Evolutionary conservation across 345 rosid species (phyloP).

Genomic region (Eucalyptus victrix): DNA sequence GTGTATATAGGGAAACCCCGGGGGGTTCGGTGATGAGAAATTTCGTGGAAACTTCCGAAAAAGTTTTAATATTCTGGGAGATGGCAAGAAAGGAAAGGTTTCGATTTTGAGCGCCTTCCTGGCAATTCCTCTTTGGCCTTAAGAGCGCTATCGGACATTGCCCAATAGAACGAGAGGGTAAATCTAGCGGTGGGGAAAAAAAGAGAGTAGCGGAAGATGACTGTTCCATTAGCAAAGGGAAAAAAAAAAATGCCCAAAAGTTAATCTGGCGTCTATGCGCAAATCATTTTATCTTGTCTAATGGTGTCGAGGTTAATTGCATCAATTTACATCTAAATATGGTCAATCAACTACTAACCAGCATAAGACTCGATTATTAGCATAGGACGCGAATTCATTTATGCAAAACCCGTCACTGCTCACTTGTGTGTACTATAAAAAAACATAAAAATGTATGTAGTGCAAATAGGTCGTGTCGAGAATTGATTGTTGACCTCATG

Average conservation of each 20-base stretch:
- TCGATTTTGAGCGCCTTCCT: neutral
- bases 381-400: neutral
- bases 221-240: neutral
- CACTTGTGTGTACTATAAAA: neutral
- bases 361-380: neutral
- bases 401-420: accelerated
- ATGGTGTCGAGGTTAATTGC: neutral
- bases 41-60: too few relatives aligned
- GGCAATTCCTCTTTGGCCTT: neutral
- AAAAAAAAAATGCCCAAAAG: neutral
- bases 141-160: neutral
- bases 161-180: neutral
- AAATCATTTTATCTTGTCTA: neutral
- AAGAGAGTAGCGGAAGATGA: neutral
- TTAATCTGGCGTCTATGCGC: neutral
- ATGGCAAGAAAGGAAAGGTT: too few relatives aligned
- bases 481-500: neutral
- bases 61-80: too few relatives aligned
- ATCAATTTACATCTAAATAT: neutral
- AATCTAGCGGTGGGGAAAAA: too few relatives aligned
- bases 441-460: neutral
- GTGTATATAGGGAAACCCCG: too few relatives aligned
- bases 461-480: neutral
- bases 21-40: too few relatives aligned
- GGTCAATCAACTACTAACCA: neutral